Evolutionary conservation across 192 early-diverging fungal species (phyloP), one percentile per base, ranked within the genome.

Genomic region (Coemansia sp.): DNA sequence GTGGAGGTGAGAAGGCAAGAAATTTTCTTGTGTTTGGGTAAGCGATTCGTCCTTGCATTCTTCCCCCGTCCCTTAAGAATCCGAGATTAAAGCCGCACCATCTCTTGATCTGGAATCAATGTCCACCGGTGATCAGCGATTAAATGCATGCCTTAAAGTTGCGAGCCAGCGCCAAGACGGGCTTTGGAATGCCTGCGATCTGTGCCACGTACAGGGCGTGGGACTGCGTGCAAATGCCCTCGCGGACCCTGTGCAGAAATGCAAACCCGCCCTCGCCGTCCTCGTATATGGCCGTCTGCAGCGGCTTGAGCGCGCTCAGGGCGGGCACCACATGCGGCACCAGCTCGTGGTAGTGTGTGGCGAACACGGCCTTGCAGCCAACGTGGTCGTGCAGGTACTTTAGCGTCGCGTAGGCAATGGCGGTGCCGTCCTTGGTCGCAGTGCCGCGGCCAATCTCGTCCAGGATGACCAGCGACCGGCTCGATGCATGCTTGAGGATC

Each of bases 371-470:
- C 32, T 85, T 76, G 59, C 90, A 87, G 21, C 73, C 45, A 38
- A 81, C 80, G 9, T 54, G 29, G 53, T 85, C 76, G 45, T 86
- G 80, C 18, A 92, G 48, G 28, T 85, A 71, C 54, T 82, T 64
- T 9, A 90, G 68, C 0, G 85, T 85, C 1, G 90, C 86, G 51
- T 86, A 90, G 3, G 90, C 88, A 32, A 92, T 83, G 21, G 87
- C 82, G 6, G 88, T 74, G 6, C 88, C 90, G 46, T 92, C 90
- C 14, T 78, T 38, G 4, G 85, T 89, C 0, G 77, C 61, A 2
- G 67, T 80, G 38, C 77, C 77, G 8, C 94, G 65, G 8, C 93
- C 95, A 32, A 98, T 84, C 72, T 98, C 95, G 61, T 98, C 95
- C 54, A 98, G 89, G 54, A 98, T 85, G 0, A 98, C 88, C 45